Evolutionary conservation across 2,329 filamentous ascomycete genomes (phyloP).

Genomic region (Grosmannia huntii): DNA sequence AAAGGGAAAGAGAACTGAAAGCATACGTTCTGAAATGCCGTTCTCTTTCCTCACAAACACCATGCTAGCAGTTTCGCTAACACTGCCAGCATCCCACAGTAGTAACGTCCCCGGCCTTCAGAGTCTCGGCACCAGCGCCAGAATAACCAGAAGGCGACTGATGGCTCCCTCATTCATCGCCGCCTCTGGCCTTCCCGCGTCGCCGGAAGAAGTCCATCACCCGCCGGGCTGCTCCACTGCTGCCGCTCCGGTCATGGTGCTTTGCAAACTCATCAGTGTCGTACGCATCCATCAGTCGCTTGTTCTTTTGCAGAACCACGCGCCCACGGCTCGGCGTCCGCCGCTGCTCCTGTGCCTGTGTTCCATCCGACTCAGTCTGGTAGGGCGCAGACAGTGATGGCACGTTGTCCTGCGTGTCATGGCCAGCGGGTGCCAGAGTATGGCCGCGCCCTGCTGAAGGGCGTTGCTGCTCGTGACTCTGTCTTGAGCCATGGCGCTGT

Average conservation of each 20-base stretch:
- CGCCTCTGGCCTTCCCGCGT: conserved; percentile 61
- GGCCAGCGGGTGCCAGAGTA: conserved; percentile 16
- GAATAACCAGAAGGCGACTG: background rate
- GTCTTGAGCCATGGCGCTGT: background rate
- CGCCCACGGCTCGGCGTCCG: conserved; percentile 20
- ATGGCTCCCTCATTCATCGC: conserved; percentile 32
- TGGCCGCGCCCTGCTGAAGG: background rate
- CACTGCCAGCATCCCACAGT: background rate
- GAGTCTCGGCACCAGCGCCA: background rate
- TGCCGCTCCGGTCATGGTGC: conserved; percentile 57
- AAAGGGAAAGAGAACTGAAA: background rate
- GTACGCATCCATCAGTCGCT: conserved; percentile 81
- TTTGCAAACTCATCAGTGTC: conserved; percentile 55
- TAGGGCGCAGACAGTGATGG: conserved; percentile 30
- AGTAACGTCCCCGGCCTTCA: background rate
- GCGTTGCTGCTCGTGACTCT: background rate
- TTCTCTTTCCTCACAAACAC: background rate
- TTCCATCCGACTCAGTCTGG: conserved; percentile 27
- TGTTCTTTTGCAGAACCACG: conserved; percentile 68
- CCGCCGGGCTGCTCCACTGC: conserved; percentile 73
- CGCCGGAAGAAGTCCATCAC: conserved; percentile 98
- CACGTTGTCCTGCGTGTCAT: conserved; percentile 25
- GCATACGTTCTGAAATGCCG: background rate
- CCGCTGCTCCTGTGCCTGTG: conserved; percentile 29
- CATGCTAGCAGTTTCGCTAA: background rate